Evolutionary conservation across 2,329 filamentous ascomycete genomes (phyloP).

Genomic region (Diaporthe vexans): DNA sequence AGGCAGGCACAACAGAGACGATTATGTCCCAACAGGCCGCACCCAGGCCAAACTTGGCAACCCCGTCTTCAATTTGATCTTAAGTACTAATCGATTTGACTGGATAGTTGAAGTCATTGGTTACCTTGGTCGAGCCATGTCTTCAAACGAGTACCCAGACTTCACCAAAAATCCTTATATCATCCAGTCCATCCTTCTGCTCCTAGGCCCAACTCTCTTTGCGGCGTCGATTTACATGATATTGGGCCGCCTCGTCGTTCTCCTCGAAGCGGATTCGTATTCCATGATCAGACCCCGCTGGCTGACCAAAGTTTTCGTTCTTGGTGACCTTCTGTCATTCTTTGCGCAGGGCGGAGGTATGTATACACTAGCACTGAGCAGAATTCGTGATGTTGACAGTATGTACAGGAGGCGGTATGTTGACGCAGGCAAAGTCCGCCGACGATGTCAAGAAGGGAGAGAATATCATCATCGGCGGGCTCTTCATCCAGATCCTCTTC

Average conservation of each 20-base stretch:
- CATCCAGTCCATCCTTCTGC: constrained; percentile 35
- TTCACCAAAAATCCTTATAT: constrained; percentile 30
- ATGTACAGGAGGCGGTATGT: constrained; percentile 16
- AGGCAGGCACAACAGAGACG: background rate
- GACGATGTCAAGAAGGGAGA: constrained; percentile 15
- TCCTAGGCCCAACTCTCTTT: constrained; percentile 34
- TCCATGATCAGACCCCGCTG: constrained; percentile 24
- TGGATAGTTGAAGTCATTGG: constrained; percentile 35
- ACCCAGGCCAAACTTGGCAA: too few species aligned
- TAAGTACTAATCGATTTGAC: background rate
- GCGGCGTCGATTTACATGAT: constrained; percentile 41
- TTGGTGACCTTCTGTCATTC: constrained; percentile 36
- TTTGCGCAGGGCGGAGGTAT: constrained; percentile 28
- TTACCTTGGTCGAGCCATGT: constrained; percentile 33
- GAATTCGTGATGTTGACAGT: background rate
- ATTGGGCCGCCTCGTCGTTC: constrained; percentile 25
- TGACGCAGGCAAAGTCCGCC: constrained; percentile 14
- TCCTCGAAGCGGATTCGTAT: constrained; percentile 20
- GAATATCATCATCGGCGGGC: constrained; percentile 30
- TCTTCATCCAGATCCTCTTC: constrained; percentile 33
- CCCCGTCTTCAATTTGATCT: background rate
- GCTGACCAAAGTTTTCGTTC: constrained; percentile 39
- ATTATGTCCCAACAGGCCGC: background rate
- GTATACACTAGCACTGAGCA: background rate
- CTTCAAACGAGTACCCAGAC: constrained; percentile 18